A percentile compares a stretch with the other conserved stretches of the same genome.
These are phyloP conservation scores for Ilyonectria sp. DNA, from an alignment of 2,329 filamentous ascomycete species.

Conservation along the genomic window DNA sequence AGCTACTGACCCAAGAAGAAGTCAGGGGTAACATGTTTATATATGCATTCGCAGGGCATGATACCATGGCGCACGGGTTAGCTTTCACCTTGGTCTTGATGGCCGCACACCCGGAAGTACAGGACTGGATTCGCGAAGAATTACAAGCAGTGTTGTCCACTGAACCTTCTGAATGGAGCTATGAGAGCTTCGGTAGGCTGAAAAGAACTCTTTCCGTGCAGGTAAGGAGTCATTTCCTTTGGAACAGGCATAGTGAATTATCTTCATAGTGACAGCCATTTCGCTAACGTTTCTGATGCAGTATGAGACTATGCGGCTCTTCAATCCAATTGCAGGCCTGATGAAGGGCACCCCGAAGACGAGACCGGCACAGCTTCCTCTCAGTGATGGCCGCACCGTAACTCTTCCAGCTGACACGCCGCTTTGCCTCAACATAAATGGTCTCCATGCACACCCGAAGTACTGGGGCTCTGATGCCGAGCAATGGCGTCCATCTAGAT, in stretches of 20 bases:
- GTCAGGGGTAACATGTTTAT: neutral
- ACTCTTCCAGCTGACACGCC: neutral
- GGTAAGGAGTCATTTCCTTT: neutral
- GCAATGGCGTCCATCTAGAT: neutral
- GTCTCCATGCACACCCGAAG: neutral
- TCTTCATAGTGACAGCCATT: neutral
- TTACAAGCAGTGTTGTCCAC: neutral
- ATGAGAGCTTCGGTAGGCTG: neutral
- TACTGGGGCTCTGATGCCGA: neutral
- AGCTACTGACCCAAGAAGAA: neutral
- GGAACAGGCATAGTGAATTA: neutral
- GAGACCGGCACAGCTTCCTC: neutral
- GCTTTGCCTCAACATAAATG: neutral
- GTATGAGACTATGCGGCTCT: neutral
- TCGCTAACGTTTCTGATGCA: neutral
- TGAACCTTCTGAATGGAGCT: neutral
- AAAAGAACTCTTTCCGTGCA: neutral
- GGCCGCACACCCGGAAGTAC: neutral
- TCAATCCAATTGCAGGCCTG: neutral
- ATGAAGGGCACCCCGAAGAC: neutral
- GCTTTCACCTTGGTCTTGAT: neutral
- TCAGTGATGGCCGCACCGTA: neutral
- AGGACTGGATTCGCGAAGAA: neutral
- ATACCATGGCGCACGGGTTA: neutral
- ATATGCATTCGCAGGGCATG: neutral